A percentile compares a stretch with the other conserved stretches of the same genome.
These are phyloP conservation scores for Geotrichum carabidarum DNA, from an alignment of 1,139 yeast genomes.

Conservation along the genomic window DNA sequence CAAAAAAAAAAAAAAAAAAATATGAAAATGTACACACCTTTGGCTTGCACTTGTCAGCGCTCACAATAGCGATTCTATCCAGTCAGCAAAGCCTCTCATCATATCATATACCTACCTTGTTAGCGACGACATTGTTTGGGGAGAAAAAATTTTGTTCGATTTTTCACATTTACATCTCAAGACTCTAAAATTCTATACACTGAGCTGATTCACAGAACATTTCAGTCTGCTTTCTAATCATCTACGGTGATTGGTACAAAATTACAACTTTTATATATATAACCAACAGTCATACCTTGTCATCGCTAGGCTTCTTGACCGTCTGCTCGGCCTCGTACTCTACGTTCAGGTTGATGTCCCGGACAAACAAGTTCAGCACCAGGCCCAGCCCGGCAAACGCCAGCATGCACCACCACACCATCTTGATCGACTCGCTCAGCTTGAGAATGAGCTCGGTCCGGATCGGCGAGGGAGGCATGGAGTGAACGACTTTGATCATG, in stretches of 20 bases:
- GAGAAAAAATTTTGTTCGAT: not conserved
- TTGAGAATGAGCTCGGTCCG: conserved; percentile 22
- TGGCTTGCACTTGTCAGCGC: conserved; percentile 91
- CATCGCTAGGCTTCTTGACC: conserved; percentile 10
- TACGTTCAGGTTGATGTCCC: conserved; percentile 29
- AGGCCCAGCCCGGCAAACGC: conserved; percentile 27
- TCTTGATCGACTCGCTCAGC: conserved; percentile 24
- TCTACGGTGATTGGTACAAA: too few species aligned
- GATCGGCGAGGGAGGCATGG: conserved; percentile 21
- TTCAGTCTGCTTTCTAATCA: not conserved
- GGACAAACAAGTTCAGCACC: conserved; percentile 24
- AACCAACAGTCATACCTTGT: not conserved
- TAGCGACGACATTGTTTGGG: conserved; percentile 8
- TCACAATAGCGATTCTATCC: conserved; percentile 74
- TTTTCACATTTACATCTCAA: not conserved
- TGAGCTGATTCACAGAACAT: too few species aligned
- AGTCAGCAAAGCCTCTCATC: not conserved
- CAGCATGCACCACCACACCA: conserved; percentile 24
- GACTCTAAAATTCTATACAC: not conserved
- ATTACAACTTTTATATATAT: not conserved
- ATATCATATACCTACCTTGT: conserved; percentile 14
- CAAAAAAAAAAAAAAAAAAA: not conserved
- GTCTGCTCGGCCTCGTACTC: conserved; percentile 25
- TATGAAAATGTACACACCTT: conserved; percentile 38
- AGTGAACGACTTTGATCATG: conserved; percentile 23